A percentile compares a stretch with the other conserved stretches of the same genome.
phyloP scores from a whole-genome alignment of 2,329 filamentous ascomycete species.

The Alternaria sp. region DNA sequence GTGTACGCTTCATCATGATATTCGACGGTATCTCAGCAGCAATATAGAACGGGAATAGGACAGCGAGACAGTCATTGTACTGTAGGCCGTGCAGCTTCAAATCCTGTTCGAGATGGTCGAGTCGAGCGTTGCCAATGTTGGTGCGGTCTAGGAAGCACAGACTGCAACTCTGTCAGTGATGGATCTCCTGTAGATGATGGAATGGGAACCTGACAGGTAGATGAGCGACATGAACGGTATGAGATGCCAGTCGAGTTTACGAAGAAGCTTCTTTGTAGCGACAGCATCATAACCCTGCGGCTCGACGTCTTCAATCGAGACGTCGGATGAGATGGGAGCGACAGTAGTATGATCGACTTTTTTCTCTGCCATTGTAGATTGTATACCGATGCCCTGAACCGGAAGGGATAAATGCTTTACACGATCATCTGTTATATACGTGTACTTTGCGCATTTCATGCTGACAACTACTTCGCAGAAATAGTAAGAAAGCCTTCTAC shows the following conservation, averaged over 20 bases:
- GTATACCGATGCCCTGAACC: background rate
- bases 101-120: conserved; percentile 50
- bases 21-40: conserved; percentile 65
- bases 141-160: conserved; percentile 13
- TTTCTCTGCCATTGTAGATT: conserved; percentile 22
- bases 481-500: background rate
- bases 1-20: conserved; percentile 61
- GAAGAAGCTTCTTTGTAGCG: conserved; percentile 61
- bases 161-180: background rate
- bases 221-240: conserved; percentile 68
- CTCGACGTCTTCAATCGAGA: conserved; percentile 34
- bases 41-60: conserved; percentile 65
- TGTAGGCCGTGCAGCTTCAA: conserved; percentile 54
- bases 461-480: conserved; percentile 1
- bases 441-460: background rate
- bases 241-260: conserved; percentile 64
- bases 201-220: conserved; percentile 56
- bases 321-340: conserved; percentile 13
- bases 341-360: conserved; percentile 17
- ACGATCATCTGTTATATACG: background rate
- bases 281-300: conserved; percentile 47
- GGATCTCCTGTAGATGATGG: accelerated
- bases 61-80: conserved; percentile 67
- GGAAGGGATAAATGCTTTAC: too few relatives aligned
- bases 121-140: conserved; percentile 58